Percentiles rank a stretch among this genome's conserved stretches.
Evolutionary conservation across 129 eudicot genomes (phyloP).

Genomic region (Lonicera japonica): DNA sequence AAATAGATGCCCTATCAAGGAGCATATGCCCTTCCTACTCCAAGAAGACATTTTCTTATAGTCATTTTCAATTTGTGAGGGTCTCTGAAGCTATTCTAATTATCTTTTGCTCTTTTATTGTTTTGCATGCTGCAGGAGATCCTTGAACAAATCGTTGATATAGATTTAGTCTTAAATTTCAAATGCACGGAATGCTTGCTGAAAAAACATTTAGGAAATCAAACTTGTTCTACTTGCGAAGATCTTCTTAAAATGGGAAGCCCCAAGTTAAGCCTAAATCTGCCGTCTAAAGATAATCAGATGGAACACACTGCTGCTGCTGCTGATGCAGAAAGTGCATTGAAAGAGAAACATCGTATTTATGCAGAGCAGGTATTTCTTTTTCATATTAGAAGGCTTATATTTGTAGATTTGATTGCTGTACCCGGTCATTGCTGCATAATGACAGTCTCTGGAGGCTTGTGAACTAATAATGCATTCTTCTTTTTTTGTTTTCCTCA

Average conservation of each 20-base stretch:
- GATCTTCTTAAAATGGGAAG: constrained; percentile 32
- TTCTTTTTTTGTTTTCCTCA: constrained; percentile 18
- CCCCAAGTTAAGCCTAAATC: constrained; percentile 33
- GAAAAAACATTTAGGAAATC: constrained; percentile 30
- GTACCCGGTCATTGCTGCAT: background rate
- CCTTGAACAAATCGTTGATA: constrained; percentile 77
- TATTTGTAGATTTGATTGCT: too few species aligned
- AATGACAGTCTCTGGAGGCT: background rate
- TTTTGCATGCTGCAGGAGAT: constrained; percentile 57
- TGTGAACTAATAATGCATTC: background rate
- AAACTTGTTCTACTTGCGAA: constrained; percentile 39
- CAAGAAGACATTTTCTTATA: background rate
- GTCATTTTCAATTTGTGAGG: background rate
- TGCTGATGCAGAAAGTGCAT: constrained; percentile 15
- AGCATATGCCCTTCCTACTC: too few species aligned
- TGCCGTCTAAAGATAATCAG: constrained; percentile 14
- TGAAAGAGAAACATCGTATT: constrained; percentile 34
- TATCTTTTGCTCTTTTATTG: constrained; percentile 2
- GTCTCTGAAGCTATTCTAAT: background rate
- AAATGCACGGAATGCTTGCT: constrained; percentile 45
- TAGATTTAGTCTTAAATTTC: constrained; percentile 84
- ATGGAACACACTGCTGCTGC: constrained; percentile 11
- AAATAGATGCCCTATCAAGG: too few species aligned
- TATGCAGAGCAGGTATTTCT: constrained; percentile 47
- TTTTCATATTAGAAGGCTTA: background rate